phyloP scores from a whole-genome alignment of 2,329 filamentous ascomycete species.

The Claviceps humidiphila region DNA sequence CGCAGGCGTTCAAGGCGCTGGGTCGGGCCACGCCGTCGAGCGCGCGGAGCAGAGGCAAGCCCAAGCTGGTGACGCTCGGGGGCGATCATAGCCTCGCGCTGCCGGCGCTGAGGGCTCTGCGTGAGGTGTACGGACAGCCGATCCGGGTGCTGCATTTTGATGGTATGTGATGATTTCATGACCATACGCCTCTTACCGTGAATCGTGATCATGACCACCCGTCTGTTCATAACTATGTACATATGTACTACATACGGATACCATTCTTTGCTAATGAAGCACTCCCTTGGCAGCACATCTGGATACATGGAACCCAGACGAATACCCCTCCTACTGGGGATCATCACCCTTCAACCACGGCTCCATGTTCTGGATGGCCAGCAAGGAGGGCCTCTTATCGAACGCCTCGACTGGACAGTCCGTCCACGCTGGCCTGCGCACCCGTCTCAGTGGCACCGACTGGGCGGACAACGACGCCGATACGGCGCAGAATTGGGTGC shows the following conservation, averaged over 20 bases:
- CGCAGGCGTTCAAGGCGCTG: constrained; percentile 62
- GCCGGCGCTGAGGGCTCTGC: constrained; percentile 54
- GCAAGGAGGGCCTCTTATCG: constrained; percentile 63
- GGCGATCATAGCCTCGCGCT: constrained; percentile 62
- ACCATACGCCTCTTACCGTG: no score
- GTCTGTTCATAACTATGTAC: no score
- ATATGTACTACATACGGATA: no score
- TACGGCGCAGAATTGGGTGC: constrained; percentile 61
- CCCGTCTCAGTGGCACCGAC: constrained; percentile 53
- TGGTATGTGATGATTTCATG: constrained; percentile 12
- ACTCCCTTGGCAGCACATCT: constrained; percentile 39
- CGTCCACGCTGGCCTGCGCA: constrained; percentile 74
- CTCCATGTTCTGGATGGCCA: constrained; percentile 83
- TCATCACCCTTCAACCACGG: constrained; percentile 66
- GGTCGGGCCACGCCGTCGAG: constrained; percentile 26
- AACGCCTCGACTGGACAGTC: constrained; percentile 56
- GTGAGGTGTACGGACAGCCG: constrained; percentile 45
- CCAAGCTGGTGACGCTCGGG: constrained; percentile 55
- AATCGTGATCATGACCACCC: no score
- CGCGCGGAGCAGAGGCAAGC: constrained; percentile 21
- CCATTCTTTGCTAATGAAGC: no score
- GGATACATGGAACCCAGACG: constrained; percentile 73
- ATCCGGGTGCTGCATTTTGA: constrained; percentile 67
- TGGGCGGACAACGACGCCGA: constrained; percentile 61
- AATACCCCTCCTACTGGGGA: constrained; percentile 67